Conservation (phyloP, 306 rosid genomes). For the Pachyrhizus erosus region DNA sequence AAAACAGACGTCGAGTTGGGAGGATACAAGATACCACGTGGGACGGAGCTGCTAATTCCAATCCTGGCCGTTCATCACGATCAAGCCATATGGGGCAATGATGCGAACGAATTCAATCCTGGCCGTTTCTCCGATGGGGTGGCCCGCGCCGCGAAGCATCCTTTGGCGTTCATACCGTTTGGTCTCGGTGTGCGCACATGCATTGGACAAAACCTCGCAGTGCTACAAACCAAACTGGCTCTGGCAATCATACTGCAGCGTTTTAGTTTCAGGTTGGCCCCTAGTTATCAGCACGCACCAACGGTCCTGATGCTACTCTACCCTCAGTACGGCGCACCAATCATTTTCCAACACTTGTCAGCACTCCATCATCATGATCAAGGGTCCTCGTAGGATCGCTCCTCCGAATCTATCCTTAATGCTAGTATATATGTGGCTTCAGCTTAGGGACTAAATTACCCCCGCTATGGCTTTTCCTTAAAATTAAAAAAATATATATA, state of each 20-base stretch:
- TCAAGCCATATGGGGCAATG: conserved; percentile 77
- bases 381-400: conserved; percentile 43
- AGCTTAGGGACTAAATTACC: conserved; percentile 48
- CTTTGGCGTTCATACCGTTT: conserved; percentile 76
- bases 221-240: conserved; percentile 77
- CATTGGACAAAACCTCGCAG: conserved; percentile 90
- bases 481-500: neutral
- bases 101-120: conserved; percentile 86
- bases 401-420: neutral
- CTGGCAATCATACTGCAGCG: conserved; percentile 84
- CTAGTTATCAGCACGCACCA: conserved; percentile 91
- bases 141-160: conserved; percentile 79
- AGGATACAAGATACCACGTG: conserved; percentile 71
- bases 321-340: conserved; percentile 95
- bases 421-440: conserved; percentile 20
- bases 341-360: conserved; percentile 61
- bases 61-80: conserved; percentile 97
- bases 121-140: conserved; percentile 77
- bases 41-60: conserved; percentile 84
- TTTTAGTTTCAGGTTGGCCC: conserved; percentile 82
- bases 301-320: conserved; percentile 93
- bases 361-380: conserved; percentile 13
- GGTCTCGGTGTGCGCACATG: conserved; percentile 88
- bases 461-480: conserved; percentile 9
- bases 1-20: conserved; percentile 80